phyloP scores from a whole-genome alignment of 805 yeast species.

The Isabelozyma heimii region DNA sequence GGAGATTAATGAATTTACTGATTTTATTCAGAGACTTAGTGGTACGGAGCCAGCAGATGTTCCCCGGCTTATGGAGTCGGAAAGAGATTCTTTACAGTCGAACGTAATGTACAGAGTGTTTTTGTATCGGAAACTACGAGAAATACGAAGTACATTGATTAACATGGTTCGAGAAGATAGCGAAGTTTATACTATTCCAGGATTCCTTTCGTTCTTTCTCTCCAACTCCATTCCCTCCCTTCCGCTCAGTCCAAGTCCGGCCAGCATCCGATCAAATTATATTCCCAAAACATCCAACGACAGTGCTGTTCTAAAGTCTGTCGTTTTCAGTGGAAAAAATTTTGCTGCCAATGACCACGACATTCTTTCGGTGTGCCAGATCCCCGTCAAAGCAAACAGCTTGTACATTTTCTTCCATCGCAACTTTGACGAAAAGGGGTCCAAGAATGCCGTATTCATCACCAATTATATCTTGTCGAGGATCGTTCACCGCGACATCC shows the following conservation, averaged over 20 bases:
- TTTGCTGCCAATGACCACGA: background rate
- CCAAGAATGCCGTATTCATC: background rate
- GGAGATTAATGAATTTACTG: slow-evolving; percentile 3
- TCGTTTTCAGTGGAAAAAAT: background rate
- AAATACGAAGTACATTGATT: background rate
- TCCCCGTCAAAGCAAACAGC: background rate
- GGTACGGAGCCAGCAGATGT: background rate
- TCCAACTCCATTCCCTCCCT: background rate
- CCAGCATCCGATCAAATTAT: background rate
- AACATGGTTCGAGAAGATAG: background rate
- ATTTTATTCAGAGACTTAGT: background rate
- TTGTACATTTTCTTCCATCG: slow-evolving; percentile 1
- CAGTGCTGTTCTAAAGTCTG: too few species aligned
- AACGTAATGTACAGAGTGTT: background rate
- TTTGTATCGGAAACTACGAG: background rate
- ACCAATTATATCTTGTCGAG: background rate
- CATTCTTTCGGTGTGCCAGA: background rate
- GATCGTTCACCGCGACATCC: background rate
- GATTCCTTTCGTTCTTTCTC: background rate
- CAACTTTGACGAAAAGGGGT: background rate
- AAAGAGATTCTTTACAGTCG: background rate
- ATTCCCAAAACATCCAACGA: background rate
- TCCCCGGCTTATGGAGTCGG: background rate
- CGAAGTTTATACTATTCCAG: background rate
- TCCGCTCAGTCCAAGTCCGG: background rate